A percentile compares a stretch with the other conserved stretches of the same genome.
These are phyloP conservation scores for Cocos nucifera DNA, from an alignment of 176 grass and related monocot genomes.

Conservation along the genomic window DNA sequence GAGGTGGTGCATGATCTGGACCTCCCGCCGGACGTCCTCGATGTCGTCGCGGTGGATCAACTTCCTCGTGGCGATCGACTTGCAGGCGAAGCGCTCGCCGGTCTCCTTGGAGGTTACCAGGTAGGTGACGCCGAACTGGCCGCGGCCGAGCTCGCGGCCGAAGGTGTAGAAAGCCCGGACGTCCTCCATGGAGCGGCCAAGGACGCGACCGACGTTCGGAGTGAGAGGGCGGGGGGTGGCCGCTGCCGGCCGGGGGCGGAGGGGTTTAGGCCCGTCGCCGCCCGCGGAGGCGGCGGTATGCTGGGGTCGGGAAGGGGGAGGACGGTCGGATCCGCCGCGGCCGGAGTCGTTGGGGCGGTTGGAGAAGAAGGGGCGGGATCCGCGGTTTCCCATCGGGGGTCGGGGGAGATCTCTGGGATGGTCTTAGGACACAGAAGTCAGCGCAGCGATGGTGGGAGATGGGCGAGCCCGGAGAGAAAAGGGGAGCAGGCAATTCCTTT, in stretches of 20 bases:
- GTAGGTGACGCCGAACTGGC: slow-evolving; percentile 97
- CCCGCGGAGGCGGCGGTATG: slow-evolving; percentile 9
- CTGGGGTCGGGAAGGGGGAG: slow-evolving; percentile 17
- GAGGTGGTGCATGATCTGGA: slow-evolving; percentile 99
- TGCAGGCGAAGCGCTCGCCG: slow-evolving; percentile 74
- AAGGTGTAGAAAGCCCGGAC: slow-evolving; percentile 77
- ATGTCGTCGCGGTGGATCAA: slow-evolving; percentile 83
- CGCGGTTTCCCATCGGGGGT: slow-evolving; percentile 59
- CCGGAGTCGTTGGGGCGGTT: slow-evolving; percentile 24
- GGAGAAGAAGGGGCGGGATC: slow-evolving; percentile 31
- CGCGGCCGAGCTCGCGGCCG: slow-evolving; percentile 73
- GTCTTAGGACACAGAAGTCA: too few species aligned
- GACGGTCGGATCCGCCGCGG: neutral
- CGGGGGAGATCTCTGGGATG: too few species aligned
- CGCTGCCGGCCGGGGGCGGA: neutral
- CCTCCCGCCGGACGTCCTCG: slow-evolving; percentile 87
- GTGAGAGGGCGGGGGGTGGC: neutral
- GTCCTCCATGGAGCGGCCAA: slow-evolving; percentile 85
- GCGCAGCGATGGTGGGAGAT: too few species aligned
- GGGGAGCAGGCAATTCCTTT: too few species aligned
- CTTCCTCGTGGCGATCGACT: slow-evolving; percentile 96
- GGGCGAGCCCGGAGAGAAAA: too few species aligned
- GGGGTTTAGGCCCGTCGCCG: neutral
- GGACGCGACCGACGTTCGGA: slow-evolving; percentile 45
- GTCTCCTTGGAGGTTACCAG: slow-evolving; percentile 70